phyloP scores from a whole-genome alignment of 331 rosid genomes.

The Quercus lobata region DNA sequence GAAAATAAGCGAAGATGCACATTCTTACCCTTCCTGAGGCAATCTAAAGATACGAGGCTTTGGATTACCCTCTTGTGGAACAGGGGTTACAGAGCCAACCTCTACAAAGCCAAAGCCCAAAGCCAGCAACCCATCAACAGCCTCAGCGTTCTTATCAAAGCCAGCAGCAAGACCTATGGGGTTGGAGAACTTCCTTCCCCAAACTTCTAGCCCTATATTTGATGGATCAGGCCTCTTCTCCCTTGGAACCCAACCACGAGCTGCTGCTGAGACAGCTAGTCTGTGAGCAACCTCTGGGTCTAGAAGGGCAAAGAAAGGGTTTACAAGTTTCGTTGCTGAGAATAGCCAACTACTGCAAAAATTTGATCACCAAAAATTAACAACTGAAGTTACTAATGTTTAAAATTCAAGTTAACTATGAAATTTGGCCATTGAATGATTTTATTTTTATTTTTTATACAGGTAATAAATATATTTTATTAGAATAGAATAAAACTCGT shows the following conservation, averaged over 20 bases:
- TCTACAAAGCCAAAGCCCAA: conserved; percentile 96
- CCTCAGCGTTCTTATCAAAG: conserved; percentile 95
- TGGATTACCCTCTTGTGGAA: conserved; percentile 95
- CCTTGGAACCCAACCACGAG: conserved; percentile 97
- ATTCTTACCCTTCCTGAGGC: conserved; percentile 63
- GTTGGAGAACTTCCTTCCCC: conserved; percentile 97
- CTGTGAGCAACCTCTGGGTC: conserved; percentile 90
- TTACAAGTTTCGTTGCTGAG: conserved; percentile 90
- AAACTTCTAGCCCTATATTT: conserved; percentile 75
- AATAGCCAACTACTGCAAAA: conserved; percentile 93
- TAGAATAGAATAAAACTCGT: not conserved
- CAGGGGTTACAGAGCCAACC: conserved; percentile 96
- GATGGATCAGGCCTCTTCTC: conserved; percentile 86
- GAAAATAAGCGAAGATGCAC: conserved; percentile 5
- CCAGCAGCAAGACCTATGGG: conserved; percentile 99
- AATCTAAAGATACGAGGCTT: conserved; percentile 92
- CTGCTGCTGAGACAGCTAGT: conserved; percentile 86
- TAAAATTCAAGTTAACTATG: conserved; percentile 11
- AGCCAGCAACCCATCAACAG: conserved; percentile 89
- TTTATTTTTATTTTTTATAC: not conserved
- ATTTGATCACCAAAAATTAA: conserved; percentile 23
- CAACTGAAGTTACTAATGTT: conserved; percentile 15
- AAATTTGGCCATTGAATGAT: not conserved
- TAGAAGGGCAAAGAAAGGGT: conserved; percentile 88
- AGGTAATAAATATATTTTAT: not conserved